These are phyloP conservation scores for Fusarium falciforme DNA, from an alignment of 2,329 filamentous ascomycete species.

Conservation along the genomic window DNA sequence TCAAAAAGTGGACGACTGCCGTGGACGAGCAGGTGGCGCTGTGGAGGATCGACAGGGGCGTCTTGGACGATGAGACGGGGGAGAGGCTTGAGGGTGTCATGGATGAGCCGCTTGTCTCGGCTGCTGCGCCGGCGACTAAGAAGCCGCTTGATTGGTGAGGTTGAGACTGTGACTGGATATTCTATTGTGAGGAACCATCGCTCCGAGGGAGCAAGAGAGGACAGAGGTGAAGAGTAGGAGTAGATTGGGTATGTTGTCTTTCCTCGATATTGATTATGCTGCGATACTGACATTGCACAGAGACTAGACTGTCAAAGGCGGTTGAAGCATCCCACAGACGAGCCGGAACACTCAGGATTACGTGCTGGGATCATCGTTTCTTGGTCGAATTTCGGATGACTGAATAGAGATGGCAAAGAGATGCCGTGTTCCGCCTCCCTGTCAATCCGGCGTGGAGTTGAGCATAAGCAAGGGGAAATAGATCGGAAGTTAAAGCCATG, in stretches of 20 bases:
- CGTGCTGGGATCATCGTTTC: background rate
- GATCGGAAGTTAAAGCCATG: background rate
- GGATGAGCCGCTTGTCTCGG: constrained; percentile 44
- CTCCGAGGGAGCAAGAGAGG: background rate
- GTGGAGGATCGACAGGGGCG: constrained; percentile 50
- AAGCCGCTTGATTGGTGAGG: constrained; percentile 55
- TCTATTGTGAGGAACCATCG: background rate
- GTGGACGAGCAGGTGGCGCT: constrained; percentile 46
- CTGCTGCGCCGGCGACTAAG: constrained; percentile 40
- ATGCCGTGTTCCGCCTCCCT: background rate
- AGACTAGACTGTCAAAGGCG: no score
- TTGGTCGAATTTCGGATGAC: background rate
- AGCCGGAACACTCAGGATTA: background rate
- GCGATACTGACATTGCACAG: no score
- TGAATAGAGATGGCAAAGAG: background rate
- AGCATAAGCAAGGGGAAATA: background rate
- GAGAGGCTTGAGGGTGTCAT: constrained; percentile 42
- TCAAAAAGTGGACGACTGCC: constrained; percentile 68
- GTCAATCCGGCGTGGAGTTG: background rate
- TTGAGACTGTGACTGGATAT: background rate
- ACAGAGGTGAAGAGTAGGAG: background rate
- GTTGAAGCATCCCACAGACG: no score
- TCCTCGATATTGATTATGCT: no score
- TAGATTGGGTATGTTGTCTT: background rate
- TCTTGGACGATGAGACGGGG: constrained; percentile 50